Base-by-base conservation (phyloP, 805 yeast species). In the Candida lessepsii region DNA sequence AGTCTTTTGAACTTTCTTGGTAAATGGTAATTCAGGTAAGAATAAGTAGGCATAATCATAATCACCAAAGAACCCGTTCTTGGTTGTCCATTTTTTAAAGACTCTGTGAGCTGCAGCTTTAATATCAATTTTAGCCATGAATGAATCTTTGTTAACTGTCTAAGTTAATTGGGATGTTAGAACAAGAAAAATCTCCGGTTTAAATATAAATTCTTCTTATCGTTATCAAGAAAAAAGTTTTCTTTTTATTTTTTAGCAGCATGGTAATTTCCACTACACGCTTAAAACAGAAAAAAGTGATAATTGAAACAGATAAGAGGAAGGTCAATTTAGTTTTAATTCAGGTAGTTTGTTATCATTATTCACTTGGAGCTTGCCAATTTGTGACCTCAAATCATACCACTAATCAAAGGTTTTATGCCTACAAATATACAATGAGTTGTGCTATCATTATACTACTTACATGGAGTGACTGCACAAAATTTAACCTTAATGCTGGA, bases 21-120 rank as follows among this genome's bases (percentile, higher is more conserved):
- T 38, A 63, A 85, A 88, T 1, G 96, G 96, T 40, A 89, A 52
- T 17, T 76, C 75, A 7, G 97, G 97, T 2, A 83, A 76, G 72
- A 89, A 88, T 25, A 89, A 73, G 50, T 80, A 81, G 15, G 71
- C 77, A 52, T 89, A 89, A 67, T 89, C 88, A 55, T 87, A 86
- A 55, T 86, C 91, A 26, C 97, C 96, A n/a, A 89, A 52, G 28
- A 86, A 53, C 5, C 96, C 96, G 14, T 86, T 88, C 42, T 70
- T 76, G 25, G 96, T 85, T 46, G 91, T 78, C 65, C 78, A 64
- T 54, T 78, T 78, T 45, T 56, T 64, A 32, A 57, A 35, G 10
- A 57, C 35, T 24, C 67, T 51, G 31, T 44, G 50, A 19, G 49
- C 47, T 10, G 40, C 40, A 3, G 46, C 21, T 41, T 57, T 51